phyloP scores from a whole-genome alignment of 2,329 filamentous ascomycete genomes.

The Fusarium transvaalense region DNA sequence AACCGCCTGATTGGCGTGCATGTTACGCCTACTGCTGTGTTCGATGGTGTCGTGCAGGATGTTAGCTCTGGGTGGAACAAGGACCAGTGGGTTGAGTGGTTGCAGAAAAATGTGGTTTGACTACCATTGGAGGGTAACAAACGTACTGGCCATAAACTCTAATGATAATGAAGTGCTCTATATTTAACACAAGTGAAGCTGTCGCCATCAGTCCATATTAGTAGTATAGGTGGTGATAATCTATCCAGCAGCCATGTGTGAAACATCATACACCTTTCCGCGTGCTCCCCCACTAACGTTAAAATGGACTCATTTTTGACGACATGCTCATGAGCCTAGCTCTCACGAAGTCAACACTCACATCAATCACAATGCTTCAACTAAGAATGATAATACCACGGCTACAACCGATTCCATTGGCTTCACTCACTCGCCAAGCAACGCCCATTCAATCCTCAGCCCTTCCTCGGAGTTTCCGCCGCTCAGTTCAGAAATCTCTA shows the following conservation, averaged over 20 bases:
- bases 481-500: slow-evolving; percentile 44
- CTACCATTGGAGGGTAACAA: background rate
- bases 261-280: slow-evolving; percentile 7
- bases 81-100: slow-evolving; percentile 88
- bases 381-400: slow-evolving; percentile 37
- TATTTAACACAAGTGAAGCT: slow-evolving; percentile 14
- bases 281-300: slow-evolving; percentile 20
- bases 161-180: slow-evolving; percentile 7
- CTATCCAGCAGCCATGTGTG: background rate
- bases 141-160: slow-evolving; percentile 20
- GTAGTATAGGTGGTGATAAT: slow-evolving; percentile 12
- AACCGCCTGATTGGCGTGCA: slow-evolving; percentile 84
- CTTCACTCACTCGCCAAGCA: background rate
- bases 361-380: slow-evolving; percentile 38
- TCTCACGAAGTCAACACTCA: slow-evolving; percentile 16
- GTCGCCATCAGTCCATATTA: background rate
- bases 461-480: slow-evolving; percentile 33
- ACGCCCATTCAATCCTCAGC: background rate
- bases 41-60: slow-evolving; percentile 85
- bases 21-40: slow-evolving; percentile 90
- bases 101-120: slow-evolving; percentile 68
- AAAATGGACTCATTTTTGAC: slow-evolving; percentile 28
- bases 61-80: slow-evolving; percentile 83
- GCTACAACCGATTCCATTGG: slow-evolving; percentile 37
- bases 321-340: slow-evolving; percentile 17